These are phyloP conservation scores for Picochlorum sp. DNA, from an alignment of 139 green algal species.

Conservation along the genomic window DNA sequence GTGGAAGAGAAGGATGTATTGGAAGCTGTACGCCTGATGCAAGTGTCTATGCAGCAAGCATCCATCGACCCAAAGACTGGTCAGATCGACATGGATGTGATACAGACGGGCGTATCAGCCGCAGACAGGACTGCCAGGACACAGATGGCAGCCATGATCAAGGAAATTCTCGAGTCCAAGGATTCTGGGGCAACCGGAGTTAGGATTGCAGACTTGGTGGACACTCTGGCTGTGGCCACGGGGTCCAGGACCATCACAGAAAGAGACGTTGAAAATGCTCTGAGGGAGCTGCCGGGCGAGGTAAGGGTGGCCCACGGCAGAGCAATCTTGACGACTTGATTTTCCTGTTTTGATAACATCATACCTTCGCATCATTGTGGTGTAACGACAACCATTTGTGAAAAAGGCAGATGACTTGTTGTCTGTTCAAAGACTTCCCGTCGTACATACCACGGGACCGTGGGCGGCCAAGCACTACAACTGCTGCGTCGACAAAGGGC, in stretches of 20 bases:
- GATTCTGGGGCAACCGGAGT: slow-evolving; percentile 5
- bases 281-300: slow-evolving; percentile 4
- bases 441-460: no score
- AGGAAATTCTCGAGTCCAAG: slow-evolving; percentile 18
- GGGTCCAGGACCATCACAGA: neutral
- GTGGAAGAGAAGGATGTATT: slow-evolving; percentile 47
- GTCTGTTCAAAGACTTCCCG: no score
- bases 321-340: slow-evolving; percentile 1
- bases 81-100: slow-evolving; percentile 63
- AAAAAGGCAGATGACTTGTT: no score
- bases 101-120: slow-evolving; percentile 33
- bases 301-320: neutral
- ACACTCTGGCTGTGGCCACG: neutral
- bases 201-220: slow-evolving; percentile 5
- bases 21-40: slow-evolving; percentile 67
- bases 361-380: neutral
- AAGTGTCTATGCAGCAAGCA: slow-evolving; percentile 66
- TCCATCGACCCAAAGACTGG: slow-evolving; percentile 66
- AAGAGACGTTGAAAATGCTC: slow-evolving; percentile 1
- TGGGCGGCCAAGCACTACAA: no score
- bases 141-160: slow-evolving; percentile 27
- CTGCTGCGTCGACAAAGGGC: no score
- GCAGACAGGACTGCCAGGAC: slow-evolving; percentile 29
- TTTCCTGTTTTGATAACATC: neutral
- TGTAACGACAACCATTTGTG: no score